These are phyloP conservation scores for Mycena sp. DNA, from an alignment of 1,284 basidiomycete genomes.

Conservation along the genomic window DNA sequence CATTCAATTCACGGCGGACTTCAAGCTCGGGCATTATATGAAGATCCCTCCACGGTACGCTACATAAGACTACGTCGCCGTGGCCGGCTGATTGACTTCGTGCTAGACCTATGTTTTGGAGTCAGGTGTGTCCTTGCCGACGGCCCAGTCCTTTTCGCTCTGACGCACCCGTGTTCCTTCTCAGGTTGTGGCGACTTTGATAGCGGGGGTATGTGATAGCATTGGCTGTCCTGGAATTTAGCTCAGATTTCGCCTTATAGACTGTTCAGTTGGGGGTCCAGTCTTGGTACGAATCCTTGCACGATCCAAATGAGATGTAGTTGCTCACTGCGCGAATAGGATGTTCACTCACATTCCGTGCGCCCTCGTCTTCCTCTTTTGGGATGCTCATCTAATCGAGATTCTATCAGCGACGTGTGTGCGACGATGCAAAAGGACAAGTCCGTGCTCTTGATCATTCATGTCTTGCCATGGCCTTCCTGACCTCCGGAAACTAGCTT, in stretches of 20 bases:
- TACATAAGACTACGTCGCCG: too few relatives aligned
- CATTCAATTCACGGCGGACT: conserved; percentile 68
- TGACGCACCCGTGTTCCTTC: not conserved
- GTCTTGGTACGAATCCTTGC: conserved; percentile 51
- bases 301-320: conserved; percentile 43
- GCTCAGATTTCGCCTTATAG: conserved; percentile 39
- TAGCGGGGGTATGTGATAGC: conserved; percentile 53
- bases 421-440: conserved; percentile 53
- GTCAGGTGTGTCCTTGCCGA: conserved; percentile 8
- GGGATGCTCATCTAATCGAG: conserved; percentile 39
- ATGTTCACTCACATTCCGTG: conserved; percentile 60
- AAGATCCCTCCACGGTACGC: conserved; percentile 48
- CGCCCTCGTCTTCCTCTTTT: not conserved
- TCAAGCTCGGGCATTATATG: conserved; percentile 77
- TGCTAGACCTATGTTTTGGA: conserved; percentile 62
- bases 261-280: conserved; percentile 71
- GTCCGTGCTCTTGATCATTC: too few relatives aligned
- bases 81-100: too few relatives aligned
- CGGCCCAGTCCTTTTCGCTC: conserved; percentile 38
- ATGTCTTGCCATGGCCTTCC: not conserved
- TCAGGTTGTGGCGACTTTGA: conserved; percentile 69
- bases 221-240: not conserved
- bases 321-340: conserved; percentile 42
- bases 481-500: conserved; percentile 32
- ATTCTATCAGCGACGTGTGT: conserved; percentile 68